Percentiles rank a stretch among this genome's conserved stretches.
Conservation (phyloP, 495 filamentous ascomycete species). For the Hypoxylon rickii region DNA sequence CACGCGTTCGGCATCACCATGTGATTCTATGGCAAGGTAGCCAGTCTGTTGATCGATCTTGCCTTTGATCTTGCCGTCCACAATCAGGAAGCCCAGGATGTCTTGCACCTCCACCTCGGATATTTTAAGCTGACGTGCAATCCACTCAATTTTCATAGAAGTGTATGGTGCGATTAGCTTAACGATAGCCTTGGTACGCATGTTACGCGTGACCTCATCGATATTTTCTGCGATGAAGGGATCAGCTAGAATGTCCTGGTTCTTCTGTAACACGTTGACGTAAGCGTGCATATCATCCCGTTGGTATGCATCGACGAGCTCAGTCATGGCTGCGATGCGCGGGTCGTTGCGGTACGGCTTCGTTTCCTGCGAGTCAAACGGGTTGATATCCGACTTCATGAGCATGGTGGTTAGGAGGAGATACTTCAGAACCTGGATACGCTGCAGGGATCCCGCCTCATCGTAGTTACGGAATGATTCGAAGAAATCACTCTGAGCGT, state of each 20-base stretch:
- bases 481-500: conserved; percentile 96
- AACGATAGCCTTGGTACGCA: conserved; percentile 92
- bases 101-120: conserved; percentile 85
- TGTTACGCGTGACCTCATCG: conserved; percentile 96
- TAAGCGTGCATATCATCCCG: conserved; percentile 92
- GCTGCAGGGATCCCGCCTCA: conserved; percentile 92
- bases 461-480: conserved; percentile 99
- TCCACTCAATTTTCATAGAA: conserved; percentile 82
- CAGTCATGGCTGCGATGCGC: conserved; percentile 94
- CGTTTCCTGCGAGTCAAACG: conserved; percentile 98
- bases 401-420: conserved; percentile 96
- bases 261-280: conserved; percentile 82
- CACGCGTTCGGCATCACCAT: conserved; percentile 73
- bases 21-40: conserved; percentile 77
- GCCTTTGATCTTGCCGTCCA: conserved; percentile 82
- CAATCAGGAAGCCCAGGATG: conserved; percentile 89
- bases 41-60: conserved; percentile 88
- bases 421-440: conserved; percentile 97
- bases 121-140: conserved; percentile 85
- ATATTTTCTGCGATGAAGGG: conserved; percentile 99
- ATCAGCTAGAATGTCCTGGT: conserved; percentile 87
- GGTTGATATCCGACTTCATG: conserved; percentile 99
- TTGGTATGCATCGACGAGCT: conserved; percentile 95
- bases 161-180: conserved; percentile 96
- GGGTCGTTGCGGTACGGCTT: conserved; percentile 97